Percentiles rank a stretch among this genome's conserved stretches.
phyloP scores from a whole-genome alignment of 2,329 filamentous ascomycete genomes.

The Pleoardoris graminearum region DNA sequence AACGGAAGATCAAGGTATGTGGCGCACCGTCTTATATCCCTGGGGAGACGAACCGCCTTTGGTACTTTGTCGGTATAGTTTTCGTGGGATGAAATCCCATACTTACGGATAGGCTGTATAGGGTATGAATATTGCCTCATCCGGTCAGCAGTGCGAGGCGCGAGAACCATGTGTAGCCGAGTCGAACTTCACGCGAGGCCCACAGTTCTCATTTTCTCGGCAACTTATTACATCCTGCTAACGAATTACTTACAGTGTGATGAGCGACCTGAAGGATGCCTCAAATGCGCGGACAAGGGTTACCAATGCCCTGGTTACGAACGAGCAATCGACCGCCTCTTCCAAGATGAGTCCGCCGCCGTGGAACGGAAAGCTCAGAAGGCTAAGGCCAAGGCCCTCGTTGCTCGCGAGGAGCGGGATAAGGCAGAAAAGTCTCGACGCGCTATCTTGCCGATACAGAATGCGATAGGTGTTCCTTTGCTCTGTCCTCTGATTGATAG shows the following conservation, averaged over 20 bases:
- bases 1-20: slow-evolving; percentile 48
- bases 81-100: not conserved
- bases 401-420: slow-evolving; percentile 26
- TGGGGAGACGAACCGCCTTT: not conserved
- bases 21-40: not conserved
- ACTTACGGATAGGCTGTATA: not conserved
- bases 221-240: not conserved
- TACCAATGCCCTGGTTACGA: slow-evolving; percentile 39
- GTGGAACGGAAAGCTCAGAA: slow-evolving; percentile 33
- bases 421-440: not conserved
- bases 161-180: not conserved
- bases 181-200: not conserved
- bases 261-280: slow-evolving; percentile 31
- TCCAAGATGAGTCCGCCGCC: slow-evolving; percentile 37
- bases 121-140: not conserved
- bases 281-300: slow-evolving; percentile 30
- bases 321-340: slow-evolving; percentile 31
- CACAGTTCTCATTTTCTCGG: not conserved
- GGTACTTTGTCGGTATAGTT: not conserved
- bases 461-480: slow-evolving; percentile 18
- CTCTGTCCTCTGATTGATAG: slow-evolving; percentile 33
- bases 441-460: slow-evolving; percentile 10
- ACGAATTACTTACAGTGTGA: slow-evolving; percentile 29
- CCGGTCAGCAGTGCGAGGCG: not conserved
- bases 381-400: slow-evolving; percentile 36